Percentiles rank a stretch among this genome's conserved stretches.
Conservation (phyloP, 164 flowering plant genomes). For the Platanus orientalis region DNA sequence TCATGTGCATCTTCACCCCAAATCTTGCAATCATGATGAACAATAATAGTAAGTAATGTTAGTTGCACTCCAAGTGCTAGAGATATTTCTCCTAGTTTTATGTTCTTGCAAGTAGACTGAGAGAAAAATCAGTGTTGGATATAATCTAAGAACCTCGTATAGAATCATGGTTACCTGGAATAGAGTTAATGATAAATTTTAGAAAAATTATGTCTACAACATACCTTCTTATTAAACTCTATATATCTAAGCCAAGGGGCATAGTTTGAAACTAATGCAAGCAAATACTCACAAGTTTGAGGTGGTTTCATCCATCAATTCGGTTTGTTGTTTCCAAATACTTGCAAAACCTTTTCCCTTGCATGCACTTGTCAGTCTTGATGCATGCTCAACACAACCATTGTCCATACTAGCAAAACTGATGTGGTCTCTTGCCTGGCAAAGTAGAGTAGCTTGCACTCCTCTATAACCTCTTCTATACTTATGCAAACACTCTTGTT, state of each 20-base stretch:
- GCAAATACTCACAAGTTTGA: constrained; percentile 14
- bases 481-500: constrained; percentile 19
- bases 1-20: not conserved
- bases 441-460: constrained; percentile 28
- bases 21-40: not conserved
- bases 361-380: constrained; percentile 13
- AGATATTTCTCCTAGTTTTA: not conserved
- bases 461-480: constrained; percentile 36
- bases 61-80: not conserved
- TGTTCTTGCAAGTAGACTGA: not conserved
- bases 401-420: constrained; percentile 14
- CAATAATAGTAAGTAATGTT: not conserved
- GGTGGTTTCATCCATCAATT: constrained; percentile 9
- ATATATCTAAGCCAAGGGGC: too few species aligned
- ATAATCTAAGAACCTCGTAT: not conserved
- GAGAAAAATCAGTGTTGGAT: not conserved
- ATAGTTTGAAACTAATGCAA: too few species aligned
- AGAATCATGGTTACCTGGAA: constrained; percentile 17
- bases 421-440: constrained; percentile 16
- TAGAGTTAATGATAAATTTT: not conserved
- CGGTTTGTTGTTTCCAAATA: constrained; percentile 11
- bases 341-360: constrained; percentile 15
- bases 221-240: not conserved
- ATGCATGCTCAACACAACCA: constrained; percentile 11
- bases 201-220: not conserved